Percentiles rank a stretch among this genome's conserved stretches.
Evolutionary conservation across 768 basidiomycete genomes (phyloP).

Genomic region (Agrocybe praecox): DNA sequence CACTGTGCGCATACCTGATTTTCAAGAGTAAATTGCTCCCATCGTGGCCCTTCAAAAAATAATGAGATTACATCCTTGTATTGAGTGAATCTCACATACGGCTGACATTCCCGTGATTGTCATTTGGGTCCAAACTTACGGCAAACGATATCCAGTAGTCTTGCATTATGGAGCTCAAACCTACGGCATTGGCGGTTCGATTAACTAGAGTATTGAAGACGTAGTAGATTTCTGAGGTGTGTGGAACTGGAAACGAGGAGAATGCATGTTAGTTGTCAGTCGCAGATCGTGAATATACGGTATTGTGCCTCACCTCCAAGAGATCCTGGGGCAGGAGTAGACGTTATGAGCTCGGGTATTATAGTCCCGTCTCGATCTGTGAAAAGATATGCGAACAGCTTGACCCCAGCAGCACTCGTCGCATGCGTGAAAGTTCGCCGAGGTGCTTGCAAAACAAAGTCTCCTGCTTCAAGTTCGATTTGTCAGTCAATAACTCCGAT

Average conservation of each 20-base stretch:
- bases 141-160: background rate
- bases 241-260: background rate
- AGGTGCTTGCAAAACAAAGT: conserved; percentile 27
- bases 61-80: background rate
- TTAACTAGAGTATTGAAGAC: background rate
- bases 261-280: background rate
- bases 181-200: too few species aligned
- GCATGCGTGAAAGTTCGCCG: conserved; percentile 33
- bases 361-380: conserved; percentile 25
- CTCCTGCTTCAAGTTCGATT: conserved; percentile 20
- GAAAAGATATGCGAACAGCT: conserved; percentile 40
- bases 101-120: background rate
- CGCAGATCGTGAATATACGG: background rate
- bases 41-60: conserved; percentile 2
- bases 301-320: conserved; percentile 25
- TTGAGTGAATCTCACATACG: background rate
- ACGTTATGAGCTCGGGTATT: conserved; percentile 9
- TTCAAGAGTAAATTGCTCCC: conserved; percentile 8
- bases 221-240: background rate
- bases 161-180: background rate
- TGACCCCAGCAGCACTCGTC: conserved; percentile 34
- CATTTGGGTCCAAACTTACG: background rate
- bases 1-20: background rate
- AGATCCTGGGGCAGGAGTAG: conserved; percentile 17
- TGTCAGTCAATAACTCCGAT: background rate